phyloP scores from a whole-genome alignment of 1,139 yeast species.

The Entelexis paramagnoliae region DNA sequence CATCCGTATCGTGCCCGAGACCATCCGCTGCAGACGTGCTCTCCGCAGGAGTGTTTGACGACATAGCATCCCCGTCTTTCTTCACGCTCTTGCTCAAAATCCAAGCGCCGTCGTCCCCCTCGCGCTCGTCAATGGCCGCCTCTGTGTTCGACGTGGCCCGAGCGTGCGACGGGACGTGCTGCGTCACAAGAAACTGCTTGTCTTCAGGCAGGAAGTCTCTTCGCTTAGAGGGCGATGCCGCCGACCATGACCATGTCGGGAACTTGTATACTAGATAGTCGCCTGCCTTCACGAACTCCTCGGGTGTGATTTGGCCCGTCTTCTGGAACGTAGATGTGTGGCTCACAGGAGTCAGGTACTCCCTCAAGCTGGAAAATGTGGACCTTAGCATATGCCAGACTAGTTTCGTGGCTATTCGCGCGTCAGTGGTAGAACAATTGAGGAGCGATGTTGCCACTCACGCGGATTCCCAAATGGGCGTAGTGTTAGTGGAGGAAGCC shows the following conservation, averaged over 20 bases:
- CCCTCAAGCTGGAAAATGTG: conserved; percentile 73
- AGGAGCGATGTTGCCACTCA: background rate
- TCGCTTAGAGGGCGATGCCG: conserved; percentile 49
- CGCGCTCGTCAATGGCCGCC: conserved; percentile 32
- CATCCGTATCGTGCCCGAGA: conserved; percentile 8
- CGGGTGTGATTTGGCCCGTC: conserved; percentile 77
- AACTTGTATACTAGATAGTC: conserved; percentile 64
- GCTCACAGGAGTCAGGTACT: conserved; percentile 81
- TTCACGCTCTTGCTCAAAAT: conserved; percentile 38
- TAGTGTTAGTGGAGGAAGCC: conserved; percentile 6
- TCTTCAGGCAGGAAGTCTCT: conserved; percentile 72
- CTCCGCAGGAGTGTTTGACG: background rate
- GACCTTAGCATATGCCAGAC: conserved; percentile 47
- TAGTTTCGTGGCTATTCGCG: background rate
- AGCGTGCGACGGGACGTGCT: conserved; percentile 76
- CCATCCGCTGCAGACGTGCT: background rate
- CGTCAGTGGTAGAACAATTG: background rate
- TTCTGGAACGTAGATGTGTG: conserved; percentile 69
- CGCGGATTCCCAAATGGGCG: background rate
- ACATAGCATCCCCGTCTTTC: background rate
- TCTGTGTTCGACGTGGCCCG: conserved; percentile 51
- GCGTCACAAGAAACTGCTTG: conserved; percentile 77
- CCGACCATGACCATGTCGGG: conserved; percentile 93
- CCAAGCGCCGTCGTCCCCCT: conserved; percentile 44
- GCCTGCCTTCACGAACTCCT: conserved; percentile 37